Evolutionary conservation across 805 yeast species (phyloP).

Genomic region (Pichia nanzhaoensis): DNA sequence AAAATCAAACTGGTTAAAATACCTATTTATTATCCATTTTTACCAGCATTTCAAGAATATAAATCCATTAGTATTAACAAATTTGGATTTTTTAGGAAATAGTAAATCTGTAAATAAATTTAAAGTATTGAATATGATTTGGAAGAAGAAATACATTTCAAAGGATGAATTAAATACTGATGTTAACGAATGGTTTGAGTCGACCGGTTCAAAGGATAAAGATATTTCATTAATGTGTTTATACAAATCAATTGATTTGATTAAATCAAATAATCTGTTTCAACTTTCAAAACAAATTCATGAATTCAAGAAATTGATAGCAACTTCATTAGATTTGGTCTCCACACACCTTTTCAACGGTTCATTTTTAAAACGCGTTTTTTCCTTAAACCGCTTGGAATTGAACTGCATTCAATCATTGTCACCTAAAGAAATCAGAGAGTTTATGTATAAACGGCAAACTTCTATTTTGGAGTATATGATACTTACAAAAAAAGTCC

Average conservation of each 20-base stretch:
- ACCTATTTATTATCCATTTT: slow-evolving; percentile 10
- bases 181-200: not conserved
- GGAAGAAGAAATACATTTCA: slow-evolving; percentile 3
- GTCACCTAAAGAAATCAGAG: not conserved
- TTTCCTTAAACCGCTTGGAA: slow-evolving; percentile 1
- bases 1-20: slow-evolving; percentile 10
- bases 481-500: not conserved
- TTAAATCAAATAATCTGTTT: slow-evolving; percentile 1
- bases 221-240: not conserved
- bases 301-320: not conserved
- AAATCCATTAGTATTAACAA: slow-evolving; percentile 12
- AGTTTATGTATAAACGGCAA: slow-evolving; percentile 2
- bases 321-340: too few relatives aligned
- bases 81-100: slow-evolving; percentile 9
- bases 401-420: not conserved
- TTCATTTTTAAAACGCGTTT: not conserved
- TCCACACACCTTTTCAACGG: not conserved
- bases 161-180: slow-evolving; percentile 1
- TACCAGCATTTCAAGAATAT: slow-evolving; percentile 3
- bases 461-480: not conserved
- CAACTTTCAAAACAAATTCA: not conserved
- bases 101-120: slow-evolving; percentile 1
- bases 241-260: slow-evolving; percentile 7
- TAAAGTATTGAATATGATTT: slow-evolving; percentile 6
- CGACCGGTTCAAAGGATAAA: not conserved